These are phyloP conservation scores for Capsicum chinense DNA, from an alignment of 257 asterid species.

Conservation along the genomic window DNA sequence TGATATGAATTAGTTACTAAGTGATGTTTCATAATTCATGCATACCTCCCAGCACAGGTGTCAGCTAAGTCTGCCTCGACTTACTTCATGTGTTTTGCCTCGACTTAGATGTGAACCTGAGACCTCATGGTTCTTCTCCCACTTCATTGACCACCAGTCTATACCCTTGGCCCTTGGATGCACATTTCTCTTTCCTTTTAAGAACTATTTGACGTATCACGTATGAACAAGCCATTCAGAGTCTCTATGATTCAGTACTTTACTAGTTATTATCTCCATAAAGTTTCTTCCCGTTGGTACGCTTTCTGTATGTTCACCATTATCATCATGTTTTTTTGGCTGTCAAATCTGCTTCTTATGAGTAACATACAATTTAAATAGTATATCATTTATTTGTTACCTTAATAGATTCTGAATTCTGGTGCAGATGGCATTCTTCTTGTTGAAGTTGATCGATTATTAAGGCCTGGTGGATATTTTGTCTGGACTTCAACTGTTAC, in stretches of 20 bases:
- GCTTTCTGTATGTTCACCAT: not conserved
- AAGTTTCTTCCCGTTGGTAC: not conserved
- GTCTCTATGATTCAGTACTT: not conserved
- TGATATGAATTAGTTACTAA: not conserved
- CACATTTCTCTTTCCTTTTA: not conserved
- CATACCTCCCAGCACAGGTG: not conserved
- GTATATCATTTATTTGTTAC: not conserved
- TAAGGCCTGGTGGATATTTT: constrained; percentile 98
- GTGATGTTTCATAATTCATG: not conserved
- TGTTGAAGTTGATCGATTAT: constrained; percentile 85
- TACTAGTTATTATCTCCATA: not conserved
- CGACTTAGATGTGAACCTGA: not conserved
- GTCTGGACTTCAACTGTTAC: constrained; percentile 95
- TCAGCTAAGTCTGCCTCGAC: not conserved
- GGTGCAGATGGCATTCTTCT: constrained; percentile 77
- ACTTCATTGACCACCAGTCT: not conserved
- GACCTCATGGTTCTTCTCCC: not conserved
- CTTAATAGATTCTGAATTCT: constrained; percentile 28
- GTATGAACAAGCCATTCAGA: not conserved
- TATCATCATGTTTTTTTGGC: not conserved
- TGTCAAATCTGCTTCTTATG: not conserved
- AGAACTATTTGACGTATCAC: not conserved
- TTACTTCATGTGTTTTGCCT: not conserved
- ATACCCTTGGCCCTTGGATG: not conserved
- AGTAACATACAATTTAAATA: not conserved